phyloP scores from a whole-genome alignment of 2,329 filamentous ascomycete species.

The Epichloe typhina region DNA sequence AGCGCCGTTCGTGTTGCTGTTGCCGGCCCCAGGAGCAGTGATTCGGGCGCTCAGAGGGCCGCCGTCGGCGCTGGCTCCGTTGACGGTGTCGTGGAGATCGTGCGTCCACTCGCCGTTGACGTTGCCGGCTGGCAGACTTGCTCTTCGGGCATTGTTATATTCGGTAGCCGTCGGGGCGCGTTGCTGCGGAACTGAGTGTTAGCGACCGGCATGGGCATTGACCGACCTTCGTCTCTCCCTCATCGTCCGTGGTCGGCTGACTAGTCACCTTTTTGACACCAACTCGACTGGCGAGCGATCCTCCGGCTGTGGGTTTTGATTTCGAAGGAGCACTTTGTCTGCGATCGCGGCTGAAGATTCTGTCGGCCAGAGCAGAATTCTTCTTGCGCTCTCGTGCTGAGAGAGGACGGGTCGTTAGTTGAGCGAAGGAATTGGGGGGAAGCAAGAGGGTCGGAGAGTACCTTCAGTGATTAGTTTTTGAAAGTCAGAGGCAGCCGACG shows the following conservation, averaged over 20 bases:
- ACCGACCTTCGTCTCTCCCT: neutral
- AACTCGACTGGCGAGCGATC: constrained; percentile 57
- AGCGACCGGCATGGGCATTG: neutral
- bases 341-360: constrained; percentile 54
- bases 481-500: constrained; percentile 34
- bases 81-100: constrained; percentile 45
- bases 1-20: constrained; percentile 5
- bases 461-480: constrained; percentile 42
- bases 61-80: constrained; percentile 12
- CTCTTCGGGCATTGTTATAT: constrained; percentile 12
- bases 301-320: constrained; percentile 30
- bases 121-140: constrained; percentile 32
- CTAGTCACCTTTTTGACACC: constrained; percentile 56
- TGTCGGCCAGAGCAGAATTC: constrained; percentile 56
- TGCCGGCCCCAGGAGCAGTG: constrained; percentile 22
- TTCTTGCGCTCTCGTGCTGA: constrained; percentile 55
- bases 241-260: neutral
- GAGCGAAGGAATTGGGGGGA: neutral
- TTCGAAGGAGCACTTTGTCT: constrained; percentile 41
- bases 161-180: constrained; percentile 4
- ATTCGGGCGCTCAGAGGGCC: constrained; percentile 35
- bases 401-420: neutral
- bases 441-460: constrained; percentile 12
- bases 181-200: constrained; percentile 8
- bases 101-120: constrained; percentile 60